Conservation (phyloP, 169 alveolate species). For the Neospora caninum region DNA sequence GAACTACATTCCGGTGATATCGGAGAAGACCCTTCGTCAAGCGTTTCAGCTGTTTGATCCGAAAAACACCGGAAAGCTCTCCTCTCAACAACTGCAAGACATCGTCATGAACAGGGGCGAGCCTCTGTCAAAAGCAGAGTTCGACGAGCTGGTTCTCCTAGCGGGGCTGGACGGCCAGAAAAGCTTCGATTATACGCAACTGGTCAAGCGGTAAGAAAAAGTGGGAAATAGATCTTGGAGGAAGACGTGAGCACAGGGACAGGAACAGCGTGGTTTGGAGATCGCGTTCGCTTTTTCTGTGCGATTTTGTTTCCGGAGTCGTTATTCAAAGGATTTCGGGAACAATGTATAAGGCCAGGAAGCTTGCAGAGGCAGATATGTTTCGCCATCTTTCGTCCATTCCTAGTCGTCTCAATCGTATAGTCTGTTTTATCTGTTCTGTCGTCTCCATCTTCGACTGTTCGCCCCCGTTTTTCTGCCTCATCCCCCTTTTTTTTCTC, state of each 20-base stretch:
- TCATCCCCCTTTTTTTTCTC: no score
- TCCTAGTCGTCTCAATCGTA: no score
- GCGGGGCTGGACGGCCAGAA: conserved; percentile 24
- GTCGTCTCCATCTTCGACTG: no score
- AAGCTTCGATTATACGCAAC: background rate
- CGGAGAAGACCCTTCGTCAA: background rate
- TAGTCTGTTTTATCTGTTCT: no score
- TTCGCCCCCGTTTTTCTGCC: no score
- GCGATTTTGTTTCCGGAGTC: no score
- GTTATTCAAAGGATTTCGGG: no score
- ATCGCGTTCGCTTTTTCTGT: no score
- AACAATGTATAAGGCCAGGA: no score
- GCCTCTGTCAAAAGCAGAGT: conserved; percentile 35
- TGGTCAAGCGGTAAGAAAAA: background rate
- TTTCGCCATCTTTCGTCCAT: no score
- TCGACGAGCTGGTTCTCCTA: conserved; percentile 38
- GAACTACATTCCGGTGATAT: background rate
- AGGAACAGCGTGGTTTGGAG: background rate
- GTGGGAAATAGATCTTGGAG: background rate
- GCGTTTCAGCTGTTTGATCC: conserved; percentile 39
- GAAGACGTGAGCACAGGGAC: background rate
- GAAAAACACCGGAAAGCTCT: background rate
- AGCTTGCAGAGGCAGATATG: no score
- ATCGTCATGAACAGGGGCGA: conserved; percentile 22
- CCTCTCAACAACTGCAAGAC: conserved; percentile 32